phyloP scores from a whole-genome alignment of 345 rosid genomes.

The Psidium friedrichsthalianum region DNA sequence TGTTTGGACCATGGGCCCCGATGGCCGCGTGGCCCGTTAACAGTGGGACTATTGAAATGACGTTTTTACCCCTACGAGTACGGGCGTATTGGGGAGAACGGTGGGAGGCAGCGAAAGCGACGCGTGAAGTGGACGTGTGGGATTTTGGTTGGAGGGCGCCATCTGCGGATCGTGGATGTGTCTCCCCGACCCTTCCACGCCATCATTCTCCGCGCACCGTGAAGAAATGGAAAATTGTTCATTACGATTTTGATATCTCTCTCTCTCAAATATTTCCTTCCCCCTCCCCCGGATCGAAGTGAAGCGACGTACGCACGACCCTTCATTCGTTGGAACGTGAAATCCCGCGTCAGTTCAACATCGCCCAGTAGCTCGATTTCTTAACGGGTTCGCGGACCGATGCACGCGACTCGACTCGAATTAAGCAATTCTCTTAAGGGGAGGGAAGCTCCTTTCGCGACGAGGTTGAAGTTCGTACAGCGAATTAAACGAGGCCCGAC shows the following conservation, averaged over 20 bases:
- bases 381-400: too few relatives aligned
- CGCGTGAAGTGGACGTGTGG: not conserved
- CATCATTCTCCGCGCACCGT: not conserved
- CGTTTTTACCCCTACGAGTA: not conserved
- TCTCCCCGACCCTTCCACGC: not conserved
- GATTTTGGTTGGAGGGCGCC: not conserved
- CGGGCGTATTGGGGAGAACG: not conserved
- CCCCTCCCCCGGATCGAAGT: too few relatives aligned
- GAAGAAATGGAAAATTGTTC: not conserved
- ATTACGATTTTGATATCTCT: not conserved
- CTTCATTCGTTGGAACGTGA: too few relatives aligned
- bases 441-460: too few relatives aligned
- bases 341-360: too few relatives aligned
- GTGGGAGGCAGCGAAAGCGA: conserved; percentile 1
- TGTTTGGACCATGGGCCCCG: not conserved
- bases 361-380: too few relatives aligned
- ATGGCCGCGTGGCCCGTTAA: conserved; percentile 4
- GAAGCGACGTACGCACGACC: too few relatives aligned
- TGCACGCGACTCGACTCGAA: too few relatives aligned
- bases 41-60: not conserved
- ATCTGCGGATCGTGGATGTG: not conserved
- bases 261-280: too few relatives aligned
- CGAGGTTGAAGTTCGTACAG: too few relatives aligned
- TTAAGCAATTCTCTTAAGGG: too few relatives aligned
- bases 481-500: too few relatives aligned